Evolutionary conservation across 176 grass and related monocot species (phyloP).

Genomic region (sorghum (Sorghum bicolor)): Sorghum_bicolor_NCBIv3 NC_012872.2:69137501-69138000

Average conservation of each 20-base stretch:
- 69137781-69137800: slow-evolving; percentile 91
- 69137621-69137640: background rate
- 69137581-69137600: background rate
- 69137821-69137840: slow-evolving; percentile 85
- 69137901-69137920: slow-evolving; percentile 60
- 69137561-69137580: background rate
- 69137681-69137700: background rate
- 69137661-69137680: background rate
- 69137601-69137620: background rate
- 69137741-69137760: slow-evolving; percentile 58
- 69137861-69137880: slow-evolving; percentile 91
- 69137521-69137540: background rate
- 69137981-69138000: slow-evolving; percentile 68
- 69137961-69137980: slow-evolving; percentile 62
- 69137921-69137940: slow-evolving; percentile 52
- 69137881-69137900: slow-evolving; percentile 94
- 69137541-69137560: background rate
- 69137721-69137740: background rate
- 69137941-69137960: slow-evolving; percentile 76
- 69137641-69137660: background rate
- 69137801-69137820: slow-evolving; percentile 97
- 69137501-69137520: background rate
- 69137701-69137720: background rate
- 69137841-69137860: slow-evolving; percentile 85
- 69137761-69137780: slow-evolving; percentile 83